Base-by-base conservation (phyloP, 768 basidiomycete genomes). In the Clavulina sp. region DNA sequence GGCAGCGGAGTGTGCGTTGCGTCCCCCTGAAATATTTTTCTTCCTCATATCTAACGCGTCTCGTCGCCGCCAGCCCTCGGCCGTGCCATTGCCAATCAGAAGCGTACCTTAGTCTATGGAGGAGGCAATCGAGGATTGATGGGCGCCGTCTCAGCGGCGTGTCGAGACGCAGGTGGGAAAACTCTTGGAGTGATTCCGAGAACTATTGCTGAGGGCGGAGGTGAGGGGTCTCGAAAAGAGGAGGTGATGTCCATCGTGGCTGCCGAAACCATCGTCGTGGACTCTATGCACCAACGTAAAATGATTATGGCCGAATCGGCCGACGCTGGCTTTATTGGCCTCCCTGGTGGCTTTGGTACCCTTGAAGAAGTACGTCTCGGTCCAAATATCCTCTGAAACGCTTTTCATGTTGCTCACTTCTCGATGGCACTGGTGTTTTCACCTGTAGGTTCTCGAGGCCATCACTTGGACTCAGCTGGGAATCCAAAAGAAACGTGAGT, bases 271-370 rank as follows among this genome's bases (percentile, higher is more conserved):
- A 69, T 87, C 50, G 63, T 88, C 4, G 84, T 87, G 2, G 68
- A 76, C 54, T 81, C 81, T 0, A 89, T 88, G 84, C 84, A 86
- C 56, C 79, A 91, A 59, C 78, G 92, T 13, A 96, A 96, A 61
- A 71, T 83, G 5, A 78, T 84, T 62, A 95, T 97, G 91, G 89
- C 92, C 0, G 75, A 74, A 56, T 70, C 82, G 5, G 76, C 76
- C 0, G 62, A 65, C 1, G 72, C 74, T 18, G 91, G 79, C 0
- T 99, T 99, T 59, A 68, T 96, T 44, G 86, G 80, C 7, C 68
- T 99, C 19, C 92, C 93, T 1, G 93, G 93, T 19, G 93, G 93
- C 0, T 95, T 78, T 61, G 93, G 93, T 6, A 96, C 92, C 0
- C 86, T 88, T 56, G 95, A 99, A 66, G 93, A 96, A 74, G 84